Evolutionary conservation across 2,329 filamentous ascomycete genomes (phyloP).

Genomic region (Fusarium albidum): DNA sequence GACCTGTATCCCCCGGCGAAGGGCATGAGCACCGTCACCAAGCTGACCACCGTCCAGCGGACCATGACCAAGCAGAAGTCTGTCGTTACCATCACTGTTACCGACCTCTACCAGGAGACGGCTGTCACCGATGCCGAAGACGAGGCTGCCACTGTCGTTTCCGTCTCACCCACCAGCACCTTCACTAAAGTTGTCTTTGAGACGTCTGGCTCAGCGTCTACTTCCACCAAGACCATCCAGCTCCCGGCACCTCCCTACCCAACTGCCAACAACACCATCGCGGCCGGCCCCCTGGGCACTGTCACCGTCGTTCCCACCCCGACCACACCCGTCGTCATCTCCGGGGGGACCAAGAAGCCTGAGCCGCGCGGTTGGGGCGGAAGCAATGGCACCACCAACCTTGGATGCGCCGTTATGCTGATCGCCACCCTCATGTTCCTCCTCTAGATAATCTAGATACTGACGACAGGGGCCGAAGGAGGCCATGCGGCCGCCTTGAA

Average conservation of each 20-base stretch:
- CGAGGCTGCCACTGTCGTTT: conserved; percentile 30
- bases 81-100: conserved; percentile 38
- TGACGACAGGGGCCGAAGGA: background rate
- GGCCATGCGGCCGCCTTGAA: background rate
- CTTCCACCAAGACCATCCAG: conserved; percentile 45
- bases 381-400: conserved; percentile 42
- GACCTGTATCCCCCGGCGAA: conserved; percentile 39
- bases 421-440: conserved; percentile 45
- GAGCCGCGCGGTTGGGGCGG: conserved; percentile 42
- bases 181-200: conserved; percentile 44
- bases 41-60: conserved; percentile 36
- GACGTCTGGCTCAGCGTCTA: conserved; percentile 39
- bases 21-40: conserved; percentile 38
- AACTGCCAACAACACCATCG: conserved; percentile 42
- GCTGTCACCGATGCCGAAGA: conserved; percentile 28
- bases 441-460: conserved; percentile 44
- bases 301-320: conserved; percentile 30
- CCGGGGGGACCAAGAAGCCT: conserved; percentile 44
- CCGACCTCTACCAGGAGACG: conserved; percentile 15
- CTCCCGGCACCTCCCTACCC: conserved; percentile 40
- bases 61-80: conserved; percentile 37
- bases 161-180: conserved; percentile 37
- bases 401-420: conserved; percentile 49
- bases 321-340: conserved; percentile 42
- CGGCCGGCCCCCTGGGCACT: conserved; percentile 37